Evolutionary conservation across 176 grass and related monocot genomes (phyloP), one percentile per base, ranked within the genome.

Genomic region (Tillandsia leiboldiana): DNA sequence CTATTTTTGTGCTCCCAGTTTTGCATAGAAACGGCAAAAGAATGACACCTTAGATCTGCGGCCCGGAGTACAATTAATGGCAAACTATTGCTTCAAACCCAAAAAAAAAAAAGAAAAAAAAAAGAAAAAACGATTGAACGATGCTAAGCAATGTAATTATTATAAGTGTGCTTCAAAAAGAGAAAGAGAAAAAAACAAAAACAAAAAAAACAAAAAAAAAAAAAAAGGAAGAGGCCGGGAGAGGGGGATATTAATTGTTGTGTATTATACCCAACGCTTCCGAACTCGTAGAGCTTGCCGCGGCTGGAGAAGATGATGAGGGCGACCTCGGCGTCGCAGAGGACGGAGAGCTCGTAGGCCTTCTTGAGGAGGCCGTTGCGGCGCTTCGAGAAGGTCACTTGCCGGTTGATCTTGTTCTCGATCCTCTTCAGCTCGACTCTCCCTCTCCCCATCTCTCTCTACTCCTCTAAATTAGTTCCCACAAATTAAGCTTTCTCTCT

Each of bases 321-420:
- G 3, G 86, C 84, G 58, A 97, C 86, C 86, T 97, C 93, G 78
- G 89, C 86, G 53, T 85, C 89, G 86, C 93, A 97, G 52, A 97
- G 86, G 42, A 92, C 74, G 74, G 89, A 83, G 73, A 97, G 89
- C 82, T 97, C 93, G 76, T 76, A 83, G 48, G 93, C 93, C 84
- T 97, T 97, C 84, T 97, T 97, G 26, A 97, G 81, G 50, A 97
- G 73, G 3, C 93, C 89, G 57, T 76, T 89, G 63, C 89, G 78
- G 68, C 93, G 88, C 77, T 97, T 97, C 63, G 89, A 90, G 81
- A 97, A 97, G 74, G 93, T 92, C 8, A 97, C 93, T 84, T 92
- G 93, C 17, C 93, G 70, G 70, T 73, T 85, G 13, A 88, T 84
- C 1, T 73, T 29, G 69, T 90, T 92, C 82, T 97, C 93, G 79